Evolutionary conservation across 805 yeast species (phyloP), one percentile per base, ranked within the genome.

Genomic region (Martiniozyma abietophila): DNA sequence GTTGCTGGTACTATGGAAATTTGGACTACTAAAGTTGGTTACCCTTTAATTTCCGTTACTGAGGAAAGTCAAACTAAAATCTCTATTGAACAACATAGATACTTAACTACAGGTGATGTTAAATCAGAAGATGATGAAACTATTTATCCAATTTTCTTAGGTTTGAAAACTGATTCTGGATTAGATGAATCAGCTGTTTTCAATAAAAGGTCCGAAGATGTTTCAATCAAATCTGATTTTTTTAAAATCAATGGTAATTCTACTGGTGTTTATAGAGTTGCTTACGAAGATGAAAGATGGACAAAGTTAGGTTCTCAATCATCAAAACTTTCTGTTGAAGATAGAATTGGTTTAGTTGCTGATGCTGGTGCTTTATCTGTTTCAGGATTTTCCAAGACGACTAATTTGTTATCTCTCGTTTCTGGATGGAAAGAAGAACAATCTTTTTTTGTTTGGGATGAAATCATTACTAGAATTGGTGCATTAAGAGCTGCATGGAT

Each of bases 11-110:
- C 76, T 49, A 78, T 83, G 85, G 67, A 71, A 38, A 54, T 68
- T 22, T 83, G 94, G 94, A 80, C 81, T 41, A 65, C 65, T 33
- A 67, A 72, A 48, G 74, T 78, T 31, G 95, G 95, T 21, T 83
- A 67, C 59, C 95, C 94, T 6, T 59, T 79, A 18, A 53, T 83
- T 18, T 60, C 65, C 20, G 88, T 80, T 18, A 56, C 50, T 8
- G 50, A 47, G 31, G 63, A 60, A 33, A 51, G 56, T 10, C 59
- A 51, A 11, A 28, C 36, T 16, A 29, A 24, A 23, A 43, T 53
- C 16, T 51, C 49, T 6, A 56, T 76, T 31, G 56, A 51, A 28
- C 89, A 80, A 60, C 64, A 72, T 41, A 66, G 89, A 47, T 80
- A 71, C 54, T 61, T 80, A 43, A 66, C 71, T 27, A 67, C 80